Conservation (phyloP, 2,329 filamentous ascomycete species). For the Colletotrichum destructivum region DNA sequence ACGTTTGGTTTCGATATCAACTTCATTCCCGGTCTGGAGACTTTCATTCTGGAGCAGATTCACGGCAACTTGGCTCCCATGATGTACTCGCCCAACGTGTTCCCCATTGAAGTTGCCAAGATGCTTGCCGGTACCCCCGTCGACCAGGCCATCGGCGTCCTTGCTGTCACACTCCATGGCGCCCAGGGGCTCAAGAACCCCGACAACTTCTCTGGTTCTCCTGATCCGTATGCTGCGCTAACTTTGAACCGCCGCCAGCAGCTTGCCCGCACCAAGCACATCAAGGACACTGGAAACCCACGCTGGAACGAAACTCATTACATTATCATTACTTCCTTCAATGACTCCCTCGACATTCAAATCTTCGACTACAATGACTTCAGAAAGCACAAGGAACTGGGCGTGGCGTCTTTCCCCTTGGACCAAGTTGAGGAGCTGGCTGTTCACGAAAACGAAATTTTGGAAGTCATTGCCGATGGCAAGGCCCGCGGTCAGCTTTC, state of each 20-base stretch:
- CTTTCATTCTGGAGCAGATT: conserved; percentile 95
- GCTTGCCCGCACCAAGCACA: conserved; percentile 89
- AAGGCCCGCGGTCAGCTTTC: conserved; percentile 85
- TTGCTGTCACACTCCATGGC: conserved; percentile 92
- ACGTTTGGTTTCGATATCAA: conserved; percentile 98
- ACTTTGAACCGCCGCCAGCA: conserved; percentile 87
- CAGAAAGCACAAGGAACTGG: conserved; percentile 96
- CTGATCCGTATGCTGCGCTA: conserved; percentile 90
- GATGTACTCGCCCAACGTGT: conserved; percentile 98
- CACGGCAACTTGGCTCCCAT: conserved; percentile 94
- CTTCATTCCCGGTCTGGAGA: conserved; percentile 95
- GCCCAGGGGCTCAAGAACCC: conserved; percentile 94
- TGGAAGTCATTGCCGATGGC: conserved; percentile 89
- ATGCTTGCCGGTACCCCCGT: conserved; percentile 95
- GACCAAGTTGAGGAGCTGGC: conserved; percentile 84
- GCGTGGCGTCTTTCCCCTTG: conserved; percentile 86
- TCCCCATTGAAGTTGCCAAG: conserved; percentile 98
- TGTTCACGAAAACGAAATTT: conserved; percentile 85
- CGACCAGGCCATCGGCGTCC: conserved; percentile 94
- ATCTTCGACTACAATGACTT: conserved; percentile 96
- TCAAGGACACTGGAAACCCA: conserved; percentile 88
- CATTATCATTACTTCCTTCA: conserved; percentile 92
- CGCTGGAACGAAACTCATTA: conserved; percentile 98
- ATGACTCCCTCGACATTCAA: conserved; percentile 87
- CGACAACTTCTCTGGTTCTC: conserved; percentile 92